Percentiles rank a stretch among this genome's conserved stretches.
These are phyloP conservation scores for Digitaria exilis DNA, from an alignment of 202 grass and related monocot genomes.

Conservation along the genomic window DNA sequence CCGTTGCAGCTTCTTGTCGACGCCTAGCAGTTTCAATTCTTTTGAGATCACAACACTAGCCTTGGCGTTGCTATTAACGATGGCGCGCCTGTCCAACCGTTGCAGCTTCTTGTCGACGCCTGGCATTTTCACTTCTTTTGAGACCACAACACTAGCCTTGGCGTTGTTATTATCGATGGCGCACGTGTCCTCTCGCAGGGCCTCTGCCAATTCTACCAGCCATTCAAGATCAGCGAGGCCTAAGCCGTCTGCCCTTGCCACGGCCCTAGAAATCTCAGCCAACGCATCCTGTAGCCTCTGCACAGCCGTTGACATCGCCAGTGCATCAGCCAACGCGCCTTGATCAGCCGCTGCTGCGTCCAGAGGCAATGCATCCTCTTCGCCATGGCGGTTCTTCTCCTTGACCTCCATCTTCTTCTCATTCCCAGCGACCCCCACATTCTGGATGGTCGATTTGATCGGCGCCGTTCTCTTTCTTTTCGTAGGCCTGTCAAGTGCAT, in stretches of 20 bases:
- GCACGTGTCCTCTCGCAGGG: no score
- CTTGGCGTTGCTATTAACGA: no score
- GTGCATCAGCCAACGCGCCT: no score
- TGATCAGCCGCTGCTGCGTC: no score
- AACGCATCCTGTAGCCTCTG: not conserved
- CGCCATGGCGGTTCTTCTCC: not conserved
- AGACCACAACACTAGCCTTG: not conserved
- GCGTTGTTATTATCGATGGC: no score
- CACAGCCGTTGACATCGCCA: not conserved
- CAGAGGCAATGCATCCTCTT: no score
- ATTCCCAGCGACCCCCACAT: not conserved
- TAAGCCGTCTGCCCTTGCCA: not conserved
- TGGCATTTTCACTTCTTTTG: not conserved
- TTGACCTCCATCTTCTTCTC: no score
- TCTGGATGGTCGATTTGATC: no score
- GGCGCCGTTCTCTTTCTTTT: no score
- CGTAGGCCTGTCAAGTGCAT: no score
- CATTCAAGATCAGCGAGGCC: not conserved
- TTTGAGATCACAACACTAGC: no score
- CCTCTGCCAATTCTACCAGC: not conserved
- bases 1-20: conserved; percentile 20
- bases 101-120: conserved; percentile 15
- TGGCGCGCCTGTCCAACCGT: conserved; percentile 7
- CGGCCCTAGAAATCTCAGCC: not conserved
- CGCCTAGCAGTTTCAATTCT: conserved; percentile 20